Conservation (phyloP, 2,329 filamentous ascomycete species). For the Coniochaeta sp. region DNA sequence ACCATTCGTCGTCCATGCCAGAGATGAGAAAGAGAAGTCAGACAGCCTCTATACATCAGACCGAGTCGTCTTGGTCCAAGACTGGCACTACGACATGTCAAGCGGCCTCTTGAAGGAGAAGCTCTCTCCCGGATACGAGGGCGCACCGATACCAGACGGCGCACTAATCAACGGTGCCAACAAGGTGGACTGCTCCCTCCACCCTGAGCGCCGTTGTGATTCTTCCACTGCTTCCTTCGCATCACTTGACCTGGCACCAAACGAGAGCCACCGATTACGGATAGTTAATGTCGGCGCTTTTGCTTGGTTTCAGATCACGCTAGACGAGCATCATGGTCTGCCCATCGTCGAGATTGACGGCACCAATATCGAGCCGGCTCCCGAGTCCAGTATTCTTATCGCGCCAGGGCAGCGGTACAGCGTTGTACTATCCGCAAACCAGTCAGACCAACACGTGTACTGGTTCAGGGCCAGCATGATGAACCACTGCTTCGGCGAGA, state of each 20-base stretch:
- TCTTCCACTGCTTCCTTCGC: slow-evolving; percentile 27
- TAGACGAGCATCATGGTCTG: slow-evolving; percentile 52
- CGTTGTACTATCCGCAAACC: slow-evolving; percentile 54
- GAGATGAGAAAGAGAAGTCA: slow-evolving; percentile 40
- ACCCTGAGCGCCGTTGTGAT: slow-evolving; percentile 35
- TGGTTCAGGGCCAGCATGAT: slow-evolving; percentile 59
- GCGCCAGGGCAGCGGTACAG: slow-evolving; percentile 66
- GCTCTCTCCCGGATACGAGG: slow-evolving; percentile 32
- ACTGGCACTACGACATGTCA: slow-evolving; percentile 58
- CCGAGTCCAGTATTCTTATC: slow-evolving; percentile 55
- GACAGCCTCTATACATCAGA: slow-evolving; percentile 47
- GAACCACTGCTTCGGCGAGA: slow-evolving; percentile 49
- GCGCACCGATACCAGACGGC: slow-evolving; percentile 35
- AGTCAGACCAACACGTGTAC: slow-evolving; percentile 42
- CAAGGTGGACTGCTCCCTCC: slow-evolving; percentile 28
- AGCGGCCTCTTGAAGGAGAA: slow-evolving; percentile 26
- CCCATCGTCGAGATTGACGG: slow-evolving; percentile 64
- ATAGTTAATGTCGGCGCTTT: slow-evolving; percentile 66
- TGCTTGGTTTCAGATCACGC: slow-evolving; percentile 62
- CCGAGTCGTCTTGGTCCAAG: slow-evolving; percentile 55
- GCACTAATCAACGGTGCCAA: slow-evolving; percentile 36
- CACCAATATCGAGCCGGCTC: slow-evolving; percentile 52
- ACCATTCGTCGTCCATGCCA: slow-evolving; percentile 54
- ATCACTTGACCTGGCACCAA: slow-evolving; percentile 38
- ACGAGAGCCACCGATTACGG: slow-evolving; percentile 55